These are phyloP conservation scores for Ogataea hybrid DNA, from an alignment of 1,139 yeast species.

Conservation along the genomic window DNA sequence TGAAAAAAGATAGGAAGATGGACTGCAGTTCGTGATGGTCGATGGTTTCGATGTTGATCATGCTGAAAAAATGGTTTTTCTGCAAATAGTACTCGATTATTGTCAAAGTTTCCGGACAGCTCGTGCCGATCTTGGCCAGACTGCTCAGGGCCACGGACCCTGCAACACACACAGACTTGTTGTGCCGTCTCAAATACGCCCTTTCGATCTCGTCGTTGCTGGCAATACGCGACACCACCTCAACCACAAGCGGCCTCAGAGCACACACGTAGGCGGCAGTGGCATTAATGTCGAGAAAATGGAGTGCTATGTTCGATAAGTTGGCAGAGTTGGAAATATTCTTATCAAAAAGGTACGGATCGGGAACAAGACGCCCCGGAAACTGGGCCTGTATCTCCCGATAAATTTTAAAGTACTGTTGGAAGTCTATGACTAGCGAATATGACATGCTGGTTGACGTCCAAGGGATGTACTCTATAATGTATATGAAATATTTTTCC, in stretches of 20 bases:
- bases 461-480: neutral
- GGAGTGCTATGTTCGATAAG: constrained; percentile 40
- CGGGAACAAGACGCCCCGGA: constrained; percentile 20
- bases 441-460: constrained; percentile 7
- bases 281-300: constrained; percentile 40
- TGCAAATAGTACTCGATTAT: constrained; percentile 52
- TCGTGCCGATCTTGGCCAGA: constrained; percentile 49
- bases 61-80: constrained; percentile 38
- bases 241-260: constrained; percentile 57
- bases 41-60: constrained; percentile 23
- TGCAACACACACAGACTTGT: constrained; percentile 11
- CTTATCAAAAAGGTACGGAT: constrained; percentile 19
- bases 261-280: constrained; percentile 47
- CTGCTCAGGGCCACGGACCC: constrained; percentile 43
- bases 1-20: constrained; percentile 59
- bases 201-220: constrained; percentile 30
- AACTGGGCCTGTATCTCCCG: constrained; percentile 17
- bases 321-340: constrained; percentile 31
- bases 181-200: constrained; percentile 8
- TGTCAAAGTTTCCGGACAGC: constrained; percentile 49
- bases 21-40: constrained; percentile 41
- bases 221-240: constrained; percentile 68
- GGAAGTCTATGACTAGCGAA: constrained; percentile 26
- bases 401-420: constrained; percentile 22
- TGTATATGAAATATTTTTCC: constrained; percentile 6